Conservation (phyloP, 257 asterid species). For the Primulina huaijiensis region DNA sequence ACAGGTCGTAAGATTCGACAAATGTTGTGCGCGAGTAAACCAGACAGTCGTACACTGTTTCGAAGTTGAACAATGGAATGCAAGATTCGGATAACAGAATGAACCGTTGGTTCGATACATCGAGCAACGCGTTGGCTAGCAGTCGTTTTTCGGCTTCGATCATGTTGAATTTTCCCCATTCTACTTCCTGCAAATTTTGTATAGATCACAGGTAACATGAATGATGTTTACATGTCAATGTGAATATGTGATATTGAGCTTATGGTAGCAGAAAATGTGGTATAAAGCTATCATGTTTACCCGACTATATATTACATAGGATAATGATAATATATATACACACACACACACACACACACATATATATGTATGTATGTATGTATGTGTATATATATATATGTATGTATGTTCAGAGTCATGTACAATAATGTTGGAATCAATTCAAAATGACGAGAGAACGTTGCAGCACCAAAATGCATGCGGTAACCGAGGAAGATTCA, state of each 20-base stretch:
- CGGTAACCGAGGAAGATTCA: not conserved
- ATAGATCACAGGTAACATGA: not conserved
- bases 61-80: conserved; percentile 66
- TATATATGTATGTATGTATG: too few species aligned
- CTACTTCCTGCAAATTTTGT: conserved; percentile 31
- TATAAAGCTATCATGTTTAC: too few species aligned
- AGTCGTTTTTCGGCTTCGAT: conserved; percentile 54
- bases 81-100: conserved; percentile 49
- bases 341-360: too few species aligned
- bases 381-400: too few species aligned
- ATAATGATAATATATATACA: too few species aligned
- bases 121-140: conserved; percentile 50
- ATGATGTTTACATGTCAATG: too few species aligned
- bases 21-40: conserved; percentile 45
- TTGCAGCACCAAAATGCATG: not conserved
- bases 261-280: too few species aligned
- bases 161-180: conserved; percentile 62
- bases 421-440: too few species aligned
- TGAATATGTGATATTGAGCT: too few species aligned
- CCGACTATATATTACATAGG: too few species aligned
- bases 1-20: conserved; percentile 49
- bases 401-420: too few species aligned
- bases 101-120: conserved; percentile 43
- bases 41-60: conserved; percentile 47
- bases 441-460: too few species aligned